Percentiles rank a stretch among this genome's conserved stretches.
Evolutionary conservation across 345 rosid species (phyloP).

Genomic region (Camelina sativa): DNA sequence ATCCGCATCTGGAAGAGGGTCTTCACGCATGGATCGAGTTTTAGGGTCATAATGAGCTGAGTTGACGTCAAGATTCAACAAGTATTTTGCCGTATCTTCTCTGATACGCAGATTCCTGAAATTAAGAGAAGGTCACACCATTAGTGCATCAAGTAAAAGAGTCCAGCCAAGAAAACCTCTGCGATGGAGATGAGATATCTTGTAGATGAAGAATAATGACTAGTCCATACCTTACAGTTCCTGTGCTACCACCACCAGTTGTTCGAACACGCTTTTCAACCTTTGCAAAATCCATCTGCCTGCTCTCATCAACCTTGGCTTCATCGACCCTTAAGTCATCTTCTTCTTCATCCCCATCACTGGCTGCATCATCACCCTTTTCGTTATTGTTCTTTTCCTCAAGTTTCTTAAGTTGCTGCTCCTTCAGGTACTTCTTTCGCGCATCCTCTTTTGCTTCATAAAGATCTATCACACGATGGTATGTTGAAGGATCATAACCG

Average conservation of each 20-base stretch:
- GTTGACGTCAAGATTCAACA: constrained; percentile 74
- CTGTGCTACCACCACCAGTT: constrained; percentile 97
- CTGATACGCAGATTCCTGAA: constrained; percentile 75
- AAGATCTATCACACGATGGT: constrained; percentile 69
- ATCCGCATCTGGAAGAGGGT: constrained; percentile 81
- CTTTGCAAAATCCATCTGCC: constrained; percentile 96
- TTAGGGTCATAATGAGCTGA: constrained; percentile 84
- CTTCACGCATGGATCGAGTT: constrained; percentile 80
- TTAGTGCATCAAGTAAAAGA: constrained; percentile 19
- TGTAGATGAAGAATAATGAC: background rate
- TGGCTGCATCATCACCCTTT: constrained; percentile 49
- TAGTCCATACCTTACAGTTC: constrained; percentile 78
- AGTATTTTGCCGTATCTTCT: constrained; percentile 79
- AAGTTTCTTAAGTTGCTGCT: constrained; percentile 77
- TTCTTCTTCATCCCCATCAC: constrained; percentile 81
- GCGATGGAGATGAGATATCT: background rate
- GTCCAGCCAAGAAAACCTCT: background rate
- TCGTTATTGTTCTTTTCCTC: constrained; percentile 74
- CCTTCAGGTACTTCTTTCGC: constrained; percentile 69
- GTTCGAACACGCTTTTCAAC: constrained; percentile 98
- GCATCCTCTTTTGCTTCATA: constrained; percentile 88
- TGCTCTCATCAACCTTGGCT: constrained; percentile 89
- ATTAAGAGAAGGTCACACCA: constrained; percentile 5
- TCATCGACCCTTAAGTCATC: constrained; percentile 84
- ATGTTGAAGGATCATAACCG: constrained; percentile 76